phyloP scores from a whole-genome alignment of 805 yeast species.

The Cyberlindnera xishuangbannaensis region DNA sequence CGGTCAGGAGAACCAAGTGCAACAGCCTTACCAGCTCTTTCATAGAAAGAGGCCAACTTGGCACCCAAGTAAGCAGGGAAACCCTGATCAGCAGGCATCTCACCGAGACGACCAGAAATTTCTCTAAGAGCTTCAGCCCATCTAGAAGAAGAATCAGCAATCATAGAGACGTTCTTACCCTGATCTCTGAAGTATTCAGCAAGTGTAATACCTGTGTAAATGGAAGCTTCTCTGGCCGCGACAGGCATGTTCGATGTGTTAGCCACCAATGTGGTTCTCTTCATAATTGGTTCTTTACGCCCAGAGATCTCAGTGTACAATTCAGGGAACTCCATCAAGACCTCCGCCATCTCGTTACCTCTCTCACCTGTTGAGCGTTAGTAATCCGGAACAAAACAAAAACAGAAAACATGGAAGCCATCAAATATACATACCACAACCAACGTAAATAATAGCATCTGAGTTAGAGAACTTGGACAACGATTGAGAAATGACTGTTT shows the following conservation, averaged over 20 bases:
- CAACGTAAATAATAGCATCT: conserved; percentile 92
- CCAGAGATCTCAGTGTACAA: conserved; percentile 87
- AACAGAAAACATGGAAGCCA: too few species aligned
- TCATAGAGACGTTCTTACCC: conserved; percentile 98
- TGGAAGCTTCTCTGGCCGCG: conserved; percentile 99
- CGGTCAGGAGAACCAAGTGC: conserved; percentile 97
- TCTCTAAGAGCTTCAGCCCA: conserved; percentile 99
- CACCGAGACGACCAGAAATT: conserved; percentile 99
- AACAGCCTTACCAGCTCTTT: conserved; percentile 96
- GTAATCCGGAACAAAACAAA: conserved; percentile 42
- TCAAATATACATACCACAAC: too few species aligned
- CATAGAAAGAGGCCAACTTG: conserved; percentile 96
- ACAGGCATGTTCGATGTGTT: conserved; percentile 99
- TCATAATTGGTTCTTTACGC: conserved; percentile 97
- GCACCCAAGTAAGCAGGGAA: conserved; percentile 99
- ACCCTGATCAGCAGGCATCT: conserved; percentile 99
- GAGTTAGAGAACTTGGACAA: conserved; percentile 96
- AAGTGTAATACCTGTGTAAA: conserved; percentile 96
- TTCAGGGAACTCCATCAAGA: conserved; percentile 99
- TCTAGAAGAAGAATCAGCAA: conserved; percentile 99
- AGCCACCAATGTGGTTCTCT: conserved; percentile 97
- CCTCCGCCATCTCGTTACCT: conserved; percentile 99
- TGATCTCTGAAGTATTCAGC: conserved; percentile 99
- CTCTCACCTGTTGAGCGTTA: too few species aligned
- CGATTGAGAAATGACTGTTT: conserved; percentile 96